Conservation (phyloP, 306 rosid species). For the Cucurbita pepo region DNA sequence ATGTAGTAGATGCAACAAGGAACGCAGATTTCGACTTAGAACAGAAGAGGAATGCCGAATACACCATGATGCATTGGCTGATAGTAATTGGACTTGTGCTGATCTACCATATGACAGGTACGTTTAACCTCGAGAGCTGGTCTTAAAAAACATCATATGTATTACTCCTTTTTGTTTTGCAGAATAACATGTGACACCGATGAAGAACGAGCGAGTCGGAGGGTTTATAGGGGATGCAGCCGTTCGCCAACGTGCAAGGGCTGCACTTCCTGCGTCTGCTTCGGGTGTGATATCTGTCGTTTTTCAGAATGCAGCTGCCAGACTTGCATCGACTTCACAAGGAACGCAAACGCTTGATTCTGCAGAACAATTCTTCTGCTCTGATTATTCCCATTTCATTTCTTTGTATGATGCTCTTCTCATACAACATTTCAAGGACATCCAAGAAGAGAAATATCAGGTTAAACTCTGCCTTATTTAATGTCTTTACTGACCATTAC, state of each 20-base stretch:
- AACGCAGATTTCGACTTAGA: slow-evolving; percentile 84
- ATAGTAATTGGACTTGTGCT: slow-evolving; percentile 65
- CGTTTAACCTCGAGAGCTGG: slow-evolving; percentile 5
- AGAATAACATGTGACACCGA: slow-evolving; percentile 75
- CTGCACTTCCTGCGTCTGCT: slow-evolving; percentile 94
- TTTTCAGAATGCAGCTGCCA: slow-evolving; percentile 95
- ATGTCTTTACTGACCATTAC: not conserved
- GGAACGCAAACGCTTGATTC: slow-evolving; percentile 46
- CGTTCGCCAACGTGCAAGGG: slow-evolving; percentile 85
- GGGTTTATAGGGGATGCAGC: slow-evolving; percentile 74
- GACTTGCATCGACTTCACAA: slow-evolving; percentile 86
- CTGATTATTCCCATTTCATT: not conserved
- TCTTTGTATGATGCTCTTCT: not conserved
- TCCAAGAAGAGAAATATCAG: not conserved
- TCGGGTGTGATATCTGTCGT: slow-evolving; percentile 81
- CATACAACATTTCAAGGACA: not conserved
- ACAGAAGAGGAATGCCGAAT: slow-evolving; percentile 74
- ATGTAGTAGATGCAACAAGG: slow-evolving; percentile 66
- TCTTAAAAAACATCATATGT: not conserved
- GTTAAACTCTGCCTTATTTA: not conserved
- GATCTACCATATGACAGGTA: slow-evolving; percentile 89
- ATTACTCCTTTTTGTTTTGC: slow-evolving; percentile 10
- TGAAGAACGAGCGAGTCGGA: slow-evolving; percentile 83
- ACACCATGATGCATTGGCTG: slow-evolving; percentile 86
- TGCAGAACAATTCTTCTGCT: slow-evolving; percentile 2